phyloP scores from a whole-genome alignment of 352 stramenopile genomes.

The Globisporangium paroecandrum region DNA sequence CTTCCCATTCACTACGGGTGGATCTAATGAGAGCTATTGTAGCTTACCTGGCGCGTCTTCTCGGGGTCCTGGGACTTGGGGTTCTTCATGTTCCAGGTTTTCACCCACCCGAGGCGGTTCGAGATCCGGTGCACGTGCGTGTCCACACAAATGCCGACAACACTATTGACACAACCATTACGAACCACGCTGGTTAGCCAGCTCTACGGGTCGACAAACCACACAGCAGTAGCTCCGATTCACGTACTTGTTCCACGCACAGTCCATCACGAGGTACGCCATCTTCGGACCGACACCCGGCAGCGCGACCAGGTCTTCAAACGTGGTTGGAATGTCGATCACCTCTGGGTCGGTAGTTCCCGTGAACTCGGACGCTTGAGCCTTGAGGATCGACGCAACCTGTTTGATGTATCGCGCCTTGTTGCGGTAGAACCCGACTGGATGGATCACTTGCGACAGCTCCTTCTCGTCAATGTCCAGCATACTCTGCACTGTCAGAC shows the following conservation, averaged over 20 bases:
- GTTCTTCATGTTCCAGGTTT: slow-evolving; percentile 83
- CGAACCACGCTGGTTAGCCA: neutral
- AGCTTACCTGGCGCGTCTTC: slow-evolving; percentile 78
- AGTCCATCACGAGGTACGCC: slow-evolving; percentile 93
- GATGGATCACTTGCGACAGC: slow-evolving; percentile 87
- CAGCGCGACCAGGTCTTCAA: slow-evolving; percentile 87
- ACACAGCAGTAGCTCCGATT: neutral
- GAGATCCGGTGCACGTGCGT: slow-evolving; percentile 97
- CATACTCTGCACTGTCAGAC: slow-evolving; percentile 88
- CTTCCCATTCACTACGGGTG: neutral
- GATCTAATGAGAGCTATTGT: neutral
- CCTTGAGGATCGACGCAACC: slow-evolving; percentile 45
- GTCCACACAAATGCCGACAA: slow-evolving; percentile 94
- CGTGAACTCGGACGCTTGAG: slow-evolving; percentile 12
- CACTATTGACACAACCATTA: slow-evolving; percentile 27
- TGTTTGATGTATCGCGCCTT: slow-evolving; percentile 96
- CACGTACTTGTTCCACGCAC: slow-evolving; percentile 85
- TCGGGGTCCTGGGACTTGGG: slow-evolving; percentile 86
- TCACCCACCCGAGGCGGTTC: slow-evolving; percentile 93
- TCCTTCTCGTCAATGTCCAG: slow-evolving; percentile 73
- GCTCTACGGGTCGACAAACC: neutral
- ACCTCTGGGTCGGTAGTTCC: slow-evolving; percentile 16
- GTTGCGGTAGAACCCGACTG: slow-evolving; percentile 95
- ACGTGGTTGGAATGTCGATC: slow-evolving; percentile 90
- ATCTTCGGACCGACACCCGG: slow-evolving; percentile 97